A percentile compares a stretch with the other conserved stretches of the same genome.
Conservation (phyloP, 148 eudicot genomes). For the Chenopodium formosanum region DNA sequence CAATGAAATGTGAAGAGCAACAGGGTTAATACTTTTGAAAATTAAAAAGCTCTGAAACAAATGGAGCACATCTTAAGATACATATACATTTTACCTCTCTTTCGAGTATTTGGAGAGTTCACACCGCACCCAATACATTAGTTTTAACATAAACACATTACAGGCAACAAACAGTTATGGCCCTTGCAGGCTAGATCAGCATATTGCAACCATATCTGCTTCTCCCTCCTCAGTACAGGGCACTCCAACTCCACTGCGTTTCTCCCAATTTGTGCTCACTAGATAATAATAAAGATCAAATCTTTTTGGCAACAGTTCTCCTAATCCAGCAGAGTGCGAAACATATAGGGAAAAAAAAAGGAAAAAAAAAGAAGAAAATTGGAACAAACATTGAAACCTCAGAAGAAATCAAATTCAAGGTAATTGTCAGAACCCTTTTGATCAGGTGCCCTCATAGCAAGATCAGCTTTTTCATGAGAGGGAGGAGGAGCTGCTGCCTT, state of each 20-base stretch:
- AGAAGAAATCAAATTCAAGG: slow-evolving; percentile 60
- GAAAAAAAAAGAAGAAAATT: background rate
- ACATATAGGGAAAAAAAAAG: background rate
- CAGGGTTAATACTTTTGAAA: background rate
- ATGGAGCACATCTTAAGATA: background rate
- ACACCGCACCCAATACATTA: background rate
- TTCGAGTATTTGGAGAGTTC: background rate
- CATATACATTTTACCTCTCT: slow-evolving; percentile 12
- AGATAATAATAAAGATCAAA: background rate
- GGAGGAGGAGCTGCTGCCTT: slow-evolving; percentile 25
- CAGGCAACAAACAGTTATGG: background rate
- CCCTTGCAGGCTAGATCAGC: background rate
- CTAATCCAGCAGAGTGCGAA: slow-evolving; percentile 1
- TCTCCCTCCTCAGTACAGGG: background rate
- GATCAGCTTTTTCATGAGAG: slow-evolving; percentile 37
- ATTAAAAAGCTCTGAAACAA: background rate
- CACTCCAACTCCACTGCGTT: background rate
- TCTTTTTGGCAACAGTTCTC: background rate
- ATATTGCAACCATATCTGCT: background rate
- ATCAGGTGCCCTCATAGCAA: slow-evolving; percentile 21
- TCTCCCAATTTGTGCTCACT: slow-evolving; percentile 7
- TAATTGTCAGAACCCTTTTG: slow-evolving; percentile 41
- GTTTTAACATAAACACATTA: background rate
- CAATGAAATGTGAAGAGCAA: background rate
- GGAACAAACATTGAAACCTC: slow-evolving; percentile 15